Conservation (phyloP, 768 basidiomycete species). For the Trametes cingulata region DNA sequence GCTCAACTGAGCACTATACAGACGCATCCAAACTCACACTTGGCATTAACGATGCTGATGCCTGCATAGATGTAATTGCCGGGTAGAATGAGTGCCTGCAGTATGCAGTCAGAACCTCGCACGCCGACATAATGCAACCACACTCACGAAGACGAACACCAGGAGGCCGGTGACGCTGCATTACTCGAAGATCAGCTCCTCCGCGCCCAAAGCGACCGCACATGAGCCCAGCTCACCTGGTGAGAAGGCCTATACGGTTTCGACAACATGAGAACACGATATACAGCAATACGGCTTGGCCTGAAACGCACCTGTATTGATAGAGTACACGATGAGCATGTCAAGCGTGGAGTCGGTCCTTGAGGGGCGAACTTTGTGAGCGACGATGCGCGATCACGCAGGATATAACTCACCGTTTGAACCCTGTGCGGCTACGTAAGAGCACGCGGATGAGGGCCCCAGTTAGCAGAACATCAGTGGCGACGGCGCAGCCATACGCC, state of each 20-base stretch:
- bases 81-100: neutral
- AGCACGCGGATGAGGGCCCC: neutral
- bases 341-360: neutral
- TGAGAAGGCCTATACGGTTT: neutral
- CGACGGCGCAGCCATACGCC: neutral
- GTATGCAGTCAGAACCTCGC: no score
- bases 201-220: no score
- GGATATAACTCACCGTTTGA: neutral
- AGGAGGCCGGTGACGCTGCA: neutral
- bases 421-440: neutral
- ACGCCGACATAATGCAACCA: neutral
- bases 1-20: neutral
- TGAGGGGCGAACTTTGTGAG: no score
- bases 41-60: neutral
- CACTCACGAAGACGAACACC: neutral
- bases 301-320: neutral
- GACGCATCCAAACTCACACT: neutral
- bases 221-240: no score
- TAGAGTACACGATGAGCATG: neutral
- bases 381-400: neutral
- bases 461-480: neutral
- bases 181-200: no score
- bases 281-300: no score
- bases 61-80: slow-evolving; percentile 1
- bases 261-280: neutral